Evolutionary conservation across 1,139 yeast species (phyloP).

Genomic region (Kluyveromyces marxianus): DNA sequence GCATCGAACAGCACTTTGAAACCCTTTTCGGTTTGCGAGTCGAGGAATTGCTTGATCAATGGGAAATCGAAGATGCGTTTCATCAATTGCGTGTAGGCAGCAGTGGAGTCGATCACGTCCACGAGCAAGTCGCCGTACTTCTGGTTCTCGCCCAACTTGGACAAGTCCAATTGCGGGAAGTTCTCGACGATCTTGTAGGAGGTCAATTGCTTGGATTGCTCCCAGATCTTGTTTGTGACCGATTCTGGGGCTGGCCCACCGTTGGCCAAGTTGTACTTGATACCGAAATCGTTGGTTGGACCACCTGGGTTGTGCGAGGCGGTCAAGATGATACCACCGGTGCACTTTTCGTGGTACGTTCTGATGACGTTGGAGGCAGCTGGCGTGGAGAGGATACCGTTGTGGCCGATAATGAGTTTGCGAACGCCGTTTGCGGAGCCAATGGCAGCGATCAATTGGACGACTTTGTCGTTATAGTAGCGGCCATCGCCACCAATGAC

Average conservation of each 20-base stretch:
- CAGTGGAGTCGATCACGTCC: slow-evolving; percentile 77
- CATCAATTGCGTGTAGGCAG: slow-evolving; percentile 69
- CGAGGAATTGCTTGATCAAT: slow-evolving; percentile 65
- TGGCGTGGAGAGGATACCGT: slow-evolving; percentile 88
- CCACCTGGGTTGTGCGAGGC: slow-evolving; percentile 99
- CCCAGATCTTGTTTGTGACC: slow-evolving; percentile 82
- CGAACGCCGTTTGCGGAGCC: slow-evolving; percentile 88
- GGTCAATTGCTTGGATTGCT: slow-evolving; percentile 51
- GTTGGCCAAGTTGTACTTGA: slow-evolving; percentile 87
- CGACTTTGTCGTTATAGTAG: slow-evolving; percentile 74
- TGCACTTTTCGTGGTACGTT: slow-evolving; percentile 48
- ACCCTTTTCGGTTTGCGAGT: slow-evolving; percentile 39
- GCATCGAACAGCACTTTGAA: slow-evolving; percentile 83
- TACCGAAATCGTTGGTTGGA: slow-evolving; percentile 85
- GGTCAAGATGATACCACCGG: slow-evolving; percentile 94
- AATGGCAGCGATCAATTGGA: slow-evolving; percentile 73
- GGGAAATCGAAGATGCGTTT: slow-evolving; percentile 85
- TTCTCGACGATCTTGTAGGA: slow-evolving; percentile 50
- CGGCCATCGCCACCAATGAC: slow-evolving; percentile 98
- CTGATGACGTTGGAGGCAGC: slow-evolving; percentile 93
- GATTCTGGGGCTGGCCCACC: slow-evolving; percentile 99
- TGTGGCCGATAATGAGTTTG: slow-evolving; percentile 77
- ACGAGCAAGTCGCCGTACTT: slow-evolving; percentile 49
- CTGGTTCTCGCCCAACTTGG: slow-evolving; percentile 44
- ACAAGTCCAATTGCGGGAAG: slow-evolving; percentile 55